A percentile compares a stretch with the other conserved stretches of the same genome.
Conservation (phyloP, 73 alveolate species). For the Tetrahymena elliotti region DNA sequence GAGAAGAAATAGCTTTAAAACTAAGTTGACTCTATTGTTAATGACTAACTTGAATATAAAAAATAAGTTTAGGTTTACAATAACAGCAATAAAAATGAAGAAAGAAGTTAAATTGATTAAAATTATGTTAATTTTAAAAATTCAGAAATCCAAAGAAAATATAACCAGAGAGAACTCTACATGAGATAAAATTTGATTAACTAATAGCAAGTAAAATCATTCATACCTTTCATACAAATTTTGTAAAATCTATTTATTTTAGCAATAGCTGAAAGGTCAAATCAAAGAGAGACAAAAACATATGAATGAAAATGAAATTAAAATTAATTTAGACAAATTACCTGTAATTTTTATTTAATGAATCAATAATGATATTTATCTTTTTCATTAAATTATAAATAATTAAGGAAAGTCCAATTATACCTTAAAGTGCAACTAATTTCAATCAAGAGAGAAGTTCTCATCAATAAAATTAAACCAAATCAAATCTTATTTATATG, state of each 20-base stretch:
- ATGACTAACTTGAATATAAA: background rate
- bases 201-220: background rate
- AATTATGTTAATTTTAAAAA: background rate
- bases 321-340: background rate
- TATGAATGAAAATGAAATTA: background rate
- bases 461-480: background rate
- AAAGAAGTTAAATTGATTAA: background rate
- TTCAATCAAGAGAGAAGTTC: background rate
- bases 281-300: background rate
- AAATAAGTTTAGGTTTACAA: background rate
- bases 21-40: background rate
- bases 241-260: background rate
- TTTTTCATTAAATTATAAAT: background rate
- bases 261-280: background rate
- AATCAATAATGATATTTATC: no score
- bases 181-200: background rate
- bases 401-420: background rate
- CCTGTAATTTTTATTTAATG: background rate
- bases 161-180: background rate
- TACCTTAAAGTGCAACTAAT: background rate
- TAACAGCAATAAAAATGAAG: background rate
- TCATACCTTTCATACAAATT: background rate
- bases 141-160: background rate
- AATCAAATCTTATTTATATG: background rate
- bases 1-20: background rate